Conservation (phyloP, 2,329 filamentous ascomycete species). For the Ascochyta clinopodiicola region DNA sequence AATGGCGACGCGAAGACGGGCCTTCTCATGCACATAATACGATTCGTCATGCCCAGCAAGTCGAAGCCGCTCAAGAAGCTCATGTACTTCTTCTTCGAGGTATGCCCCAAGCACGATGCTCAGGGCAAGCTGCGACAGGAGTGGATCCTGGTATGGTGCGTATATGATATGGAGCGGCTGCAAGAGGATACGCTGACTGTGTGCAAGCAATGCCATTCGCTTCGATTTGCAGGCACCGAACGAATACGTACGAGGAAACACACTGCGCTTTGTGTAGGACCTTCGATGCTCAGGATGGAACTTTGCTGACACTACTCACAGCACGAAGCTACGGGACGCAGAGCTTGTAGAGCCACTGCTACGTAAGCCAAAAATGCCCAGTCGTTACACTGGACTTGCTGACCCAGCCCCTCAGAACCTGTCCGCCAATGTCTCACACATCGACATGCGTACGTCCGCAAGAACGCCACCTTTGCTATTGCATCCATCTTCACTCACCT, state of each 20-base stretch:
- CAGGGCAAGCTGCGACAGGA: conserved; percentile 97
- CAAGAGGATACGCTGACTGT: conserved; percentile 28
- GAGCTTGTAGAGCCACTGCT: conserved; percentile 96
- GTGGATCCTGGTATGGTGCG: conserved; percentile 97
- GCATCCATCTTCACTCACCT: conserved; percentile 92
- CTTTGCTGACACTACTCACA: conserved; percentile 28
- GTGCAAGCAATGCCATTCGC: conserved; percentile 86
- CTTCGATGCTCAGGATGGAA: not conserved
- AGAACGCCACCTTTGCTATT: conserved; percentile 96
- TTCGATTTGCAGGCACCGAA: conserved; percentile 97
- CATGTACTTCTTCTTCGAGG: conserved; percentile 99
- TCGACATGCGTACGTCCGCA: conserved; percentile 95
- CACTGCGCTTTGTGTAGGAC: conserved; percentile 81
- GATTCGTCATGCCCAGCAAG: conserved; percentile 99
- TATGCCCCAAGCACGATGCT: conserved; percentile 93
- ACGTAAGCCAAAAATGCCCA: conserved; percentile 49
- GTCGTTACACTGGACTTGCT: conserved; percentile 5
- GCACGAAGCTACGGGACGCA: conserved; percentile 89
- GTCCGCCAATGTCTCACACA: conserved; percentile 93
- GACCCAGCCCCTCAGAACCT: conserved; percentile 59
- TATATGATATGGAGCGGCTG: conserved; percentile 7
- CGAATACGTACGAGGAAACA: conserved; percentile 98
- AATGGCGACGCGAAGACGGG: conserved; percentile 96
- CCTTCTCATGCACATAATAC: conserved; percentile 98
- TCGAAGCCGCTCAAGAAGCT: conserved; percentile 97